Evolutionary conservation across 1,139 yeast genomes (phyloP), one percentile per base, ranked within the genome.

Genomic region (Candida neerlandica): DNA sequence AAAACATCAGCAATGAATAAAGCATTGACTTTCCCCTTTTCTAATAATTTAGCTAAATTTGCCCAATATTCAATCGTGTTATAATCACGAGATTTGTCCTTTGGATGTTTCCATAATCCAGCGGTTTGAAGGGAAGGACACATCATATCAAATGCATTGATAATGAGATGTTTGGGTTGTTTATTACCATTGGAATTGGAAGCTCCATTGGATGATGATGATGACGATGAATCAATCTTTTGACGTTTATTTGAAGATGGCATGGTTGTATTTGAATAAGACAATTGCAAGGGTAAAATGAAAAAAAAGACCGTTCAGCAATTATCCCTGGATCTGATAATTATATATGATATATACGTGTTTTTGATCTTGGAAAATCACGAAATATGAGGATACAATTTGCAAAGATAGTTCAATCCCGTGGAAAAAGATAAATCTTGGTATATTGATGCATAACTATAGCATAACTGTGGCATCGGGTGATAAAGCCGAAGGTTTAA

Each of bases 1-100:
- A 75, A 60, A 3, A 73, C 74, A 60, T 77, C 81, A 37, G 80
- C 81, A 52, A 77, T 61, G 55, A 77, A 77, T 16, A 76, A 55
- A 1, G 73, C 73, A 53, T 73, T 74, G 49, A 77, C 63, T 55
- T 76, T 71, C 4, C 80, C 81, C 47, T 64, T 65, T 55, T 77
- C 81, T 42, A 77, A 66, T 26, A 70, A 50, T 52, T 73, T 66
- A 6, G 80, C 81, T 16, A 77, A 55, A 44, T 75, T 66, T 12
- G 67, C 68, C 81, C 81, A 77, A 58, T 74, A 72, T 45, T 74
- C 73, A 37, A 77, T 65, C 46, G 70, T 68, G 45, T 66, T 66
- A 52, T 71, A 73, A 30, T 59, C 55, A 9, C 64, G 53, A 3
- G 72, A 65, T 53, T 66, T 61, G 53, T 73, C 78, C 29, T 70